These are phyloP conservation scores for Salmacisia buchloeana DNA, from an alignment of 1,284 basidiomycete species.

Conservation along the genomic window DNA sequence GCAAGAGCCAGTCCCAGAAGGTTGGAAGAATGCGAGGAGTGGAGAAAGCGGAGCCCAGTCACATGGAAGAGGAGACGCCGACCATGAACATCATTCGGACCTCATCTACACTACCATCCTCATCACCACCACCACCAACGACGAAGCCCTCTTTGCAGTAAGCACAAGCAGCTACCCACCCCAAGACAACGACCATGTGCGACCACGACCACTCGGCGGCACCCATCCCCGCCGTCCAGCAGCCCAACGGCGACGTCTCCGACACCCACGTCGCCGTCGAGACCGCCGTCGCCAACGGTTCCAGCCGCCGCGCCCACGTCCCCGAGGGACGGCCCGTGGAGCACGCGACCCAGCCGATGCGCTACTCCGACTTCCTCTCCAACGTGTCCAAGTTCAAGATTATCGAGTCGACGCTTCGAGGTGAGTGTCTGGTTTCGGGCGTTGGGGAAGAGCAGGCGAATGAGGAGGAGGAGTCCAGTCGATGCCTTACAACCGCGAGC, in stretches of 20 bases:
- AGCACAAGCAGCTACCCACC: too few relatives aligned
- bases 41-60: too few relatives aligned
- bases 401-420: slow-evolving; percentile 92
- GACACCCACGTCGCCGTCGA: slow-evolving; percentile 44
- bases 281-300: slow-evolving; percentile 24
- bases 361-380: slow-evolving; percentile 36
- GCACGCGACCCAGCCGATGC: slow-evolving; percentile 2
- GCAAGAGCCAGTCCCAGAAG: too few relatives aligned
- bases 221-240: slow-evolving; percentile 35
- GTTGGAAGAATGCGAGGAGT: too few relatives aligned
- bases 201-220: slow-evolving; percentile 26
- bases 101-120: too few relatives aligned
- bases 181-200: slow-evolving; percentile 24
- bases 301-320: slow-evolving; percentile 15
- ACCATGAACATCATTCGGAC: too few relatives aligned
- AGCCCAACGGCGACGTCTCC: slow-evolving; percentile 21
- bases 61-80: too few relatives aligned
- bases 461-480: slow-evolving; percentile 8
- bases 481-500: background rate
- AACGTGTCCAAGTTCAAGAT: slow-evolving; percentile 59
- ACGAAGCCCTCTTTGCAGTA: too few relatives aligned
- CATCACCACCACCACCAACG: too few relatives aligned
- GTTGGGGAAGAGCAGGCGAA: slow-evolving; percentile 15
- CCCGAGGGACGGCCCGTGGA: slow-evolving; percentile 13
- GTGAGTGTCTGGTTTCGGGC: too few relatives aligned